phyloP scores from a whole-genome alignment of 2,329 filamentous ascomycete species.

The Exophiala aquamarina region DNA sequence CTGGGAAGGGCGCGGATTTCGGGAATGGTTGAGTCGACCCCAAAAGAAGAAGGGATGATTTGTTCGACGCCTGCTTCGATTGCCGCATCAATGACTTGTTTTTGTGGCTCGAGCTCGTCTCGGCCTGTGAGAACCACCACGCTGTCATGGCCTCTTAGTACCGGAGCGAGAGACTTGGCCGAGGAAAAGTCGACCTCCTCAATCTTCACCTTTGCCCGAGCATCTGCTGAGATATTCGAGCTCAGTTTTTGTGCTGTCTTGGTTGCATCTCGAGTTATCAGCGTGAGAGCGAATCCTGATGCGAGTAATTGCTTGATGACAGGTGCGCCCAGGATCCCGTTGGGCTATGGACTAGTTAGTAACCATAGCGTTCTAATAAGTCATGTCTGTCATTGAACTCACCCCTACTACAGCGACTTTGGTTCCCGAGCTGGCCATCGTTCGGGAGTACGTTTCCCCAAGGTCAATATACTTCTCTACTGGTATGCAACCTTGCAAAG shows the following conservation, averaged over 20 bases:
- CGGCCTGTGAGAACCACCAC: constrained; percentile 5
- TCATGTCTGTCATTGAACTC: background rate
- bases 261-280: background rate
- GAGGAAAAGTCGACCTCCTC: background rate
- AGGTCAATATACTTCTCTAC: no score
- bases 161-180: background rate
- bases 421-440: background rate
- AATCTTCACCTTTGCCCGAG: background rate
- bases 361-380: background rate
- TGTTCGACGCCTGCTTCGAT: constrained; percentile 27
- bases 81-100: constrained; percentile 29
- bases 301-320: background rate
- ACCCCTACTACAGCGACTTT: constrained; percentile 4
- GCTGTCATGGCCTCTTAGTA: background rate
- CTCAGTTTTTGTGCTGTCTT: background rate
- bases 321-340: background rate
- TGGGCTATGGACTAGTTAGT: background rate
- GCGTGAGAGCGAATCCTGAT: background rate
- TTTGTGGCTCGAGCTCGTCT: background rate
- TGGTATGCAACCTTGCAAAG: no score
- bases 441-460: background rate
- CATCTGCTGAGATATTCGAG: background rate
- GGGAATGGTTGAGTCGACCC: constrained; percentile 25
- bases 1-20: constrained; percentile 18
- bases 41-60: constrained; percentile 33